Evolutionary conservation across 352 stramenopile genomes (phyloP).

Genomic region (Globisporangium orthogonon): DNA sequence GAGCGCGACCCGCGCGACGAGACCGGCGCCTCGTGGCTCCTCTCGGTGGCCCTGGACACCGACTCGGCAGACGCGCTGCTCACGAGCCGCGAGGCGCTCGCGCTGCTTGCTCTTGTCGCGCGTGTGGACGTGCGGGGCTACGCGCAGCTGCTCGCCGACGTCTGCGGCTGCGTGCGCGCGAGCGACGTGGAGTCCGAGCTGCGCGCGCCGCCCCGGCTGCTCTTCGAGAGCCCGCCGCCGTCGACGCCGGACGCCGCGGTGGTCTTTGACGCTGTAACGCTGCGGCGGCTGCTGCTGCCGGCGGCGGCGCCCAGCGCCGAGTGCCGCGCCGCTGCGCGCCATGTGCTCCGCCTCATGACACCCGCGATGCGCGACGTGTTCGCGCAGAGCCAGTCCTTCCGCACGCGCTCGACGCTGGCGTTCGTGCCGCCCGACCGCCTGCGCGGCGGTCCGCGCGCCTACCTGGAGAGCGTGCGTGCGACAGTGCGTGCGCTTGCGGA

Average conservation of each 20-base stretch:
- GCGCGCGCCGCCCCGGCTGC: not conserved
- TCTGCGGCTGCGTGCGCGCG: not conserved
- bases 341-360: not conserved
- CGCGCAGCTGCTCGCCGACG: not conserved
- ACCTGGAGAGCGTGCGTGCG: not conserved
- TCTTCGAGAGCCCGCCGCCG: slow-evolving; percentile 1
- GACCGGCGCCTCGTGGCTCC: not conserved
- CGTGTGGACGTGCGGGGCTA: not conserved
- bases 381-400: not conserved
- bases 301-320: not conserved
- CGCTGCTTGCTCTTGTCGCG: not conserved
- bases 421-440: not conserved
- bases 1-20: not conserved
- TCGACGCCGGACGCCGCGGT: not conserved
- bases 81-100: slow-evolving; percentile 1
- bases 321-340: not conserved
- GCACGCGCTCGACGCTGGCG: not conserved
- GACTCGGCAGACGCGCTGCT: not conserved
- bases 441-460: not conserved
- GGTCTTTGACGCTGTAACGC: not conserved
- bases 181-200: not conserved
- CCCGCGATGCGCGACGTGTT: not conserved
- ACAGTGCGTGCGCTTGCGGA: not conserved
- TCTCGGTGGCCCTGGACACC: not conserved
- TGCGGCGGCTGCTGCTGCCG: slow-evolving; percentile 1